Percentiles rank a stretch among this genome's conserved stretches.
Conservation (phyloP, 192 early-diverging fungal genomes). For the Coemansia sp. region DNA sequence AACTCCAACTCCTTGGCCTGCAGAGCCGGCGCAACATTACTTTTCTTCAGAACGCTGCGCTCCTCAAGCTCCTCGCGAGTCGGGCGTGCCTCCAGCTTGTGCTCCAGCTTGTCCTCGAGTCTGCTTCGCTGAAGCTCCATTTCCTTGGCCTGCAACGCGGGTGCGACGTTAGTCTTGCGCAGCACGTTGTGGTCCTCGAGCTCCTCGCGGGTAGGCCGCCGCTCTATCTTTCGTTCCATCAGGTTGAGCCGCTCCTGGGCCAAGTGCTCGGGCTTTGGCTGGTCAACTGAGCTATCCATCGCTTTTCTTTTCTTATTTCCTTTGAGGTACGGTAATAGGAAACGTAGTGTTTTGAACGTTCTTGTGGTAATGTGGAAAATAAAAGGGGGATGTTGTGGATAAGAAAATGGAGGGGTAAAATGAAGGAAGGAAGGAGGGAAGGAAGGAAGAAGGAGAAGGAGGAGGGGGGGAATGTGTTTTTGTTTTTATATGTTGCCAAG, state of each 20-base stretch:
- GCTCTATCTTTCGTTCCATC: conserved; percentile 56
- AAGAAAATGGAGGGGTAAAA: background rate
- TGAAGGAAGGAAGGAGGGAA: no score
- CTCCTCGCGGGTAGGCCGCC: conserved; percentile 55
- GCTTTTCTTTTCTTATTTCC: background rate
- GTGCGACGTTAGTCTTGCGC: conserved; percentile 44
- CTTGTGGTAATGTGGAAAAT: background rate
- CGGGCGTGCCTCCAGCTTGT: conserved; percentile 59
- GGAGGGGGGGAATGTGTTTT: no score
- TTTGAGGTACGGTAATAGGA: background rate
- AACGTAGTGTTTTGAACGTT: background rate
- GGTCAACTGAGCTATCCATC: conserved; percentile 3
- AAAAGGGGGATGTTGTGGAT: background rate
- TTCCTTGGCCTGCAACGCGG: conserved; percentile 38
- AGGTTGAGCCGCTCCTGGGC: conserved; percentile 54
- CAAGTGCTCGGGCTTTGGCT: conserved; percentile 34
- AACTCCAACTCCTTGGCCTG: conserved; percentile 38
- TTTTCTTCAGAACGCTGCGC: conserved; percentile 60
- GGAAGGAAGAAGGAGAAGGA: no score
- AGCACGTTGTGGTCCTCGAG: conserved; percentile 64
- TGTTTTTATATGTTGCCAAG: no score
- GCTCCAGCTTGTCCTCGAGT: conserved; percentile 58
- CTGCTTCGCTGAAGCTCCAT: conserved; percentile 28
- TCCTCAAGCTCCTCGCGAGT: conserved; percentile 58
- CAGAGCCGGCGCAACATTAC: conserved; percentile 32